phyloP scores from a whole-genome alignment of 2,329 filamentous ascomycete genomes.

The Talaromyces sp. region DNA sequence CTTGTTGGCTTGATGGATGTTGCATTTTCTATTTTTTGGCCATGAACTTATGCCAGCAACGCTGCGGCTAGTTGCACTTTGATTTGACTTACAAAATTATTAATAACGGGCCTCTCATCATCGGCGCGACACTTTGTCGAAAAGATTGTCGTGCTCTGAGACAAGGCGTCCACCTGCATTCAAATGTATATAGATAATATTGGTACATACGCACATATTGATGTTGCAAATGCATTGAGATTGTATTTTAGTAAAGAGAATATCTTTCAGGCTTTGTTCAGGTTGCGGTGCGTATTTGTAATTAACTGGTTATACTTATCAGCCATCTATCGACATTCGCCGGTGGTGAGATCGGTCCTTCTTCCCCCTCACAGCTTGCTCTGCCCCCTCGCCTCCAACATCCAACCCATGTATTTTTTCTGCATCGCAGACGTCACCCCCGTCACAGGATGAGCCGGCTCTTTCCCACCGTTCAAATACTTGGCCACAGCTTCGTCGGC shows the following conservation, averaged over 20 bases:
- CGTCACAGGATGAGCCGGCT: conserved; percentile 25
- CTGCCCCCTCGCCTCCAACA: conserved; percentile 18
- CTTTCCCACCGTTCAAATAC: conserved; percentile 18
- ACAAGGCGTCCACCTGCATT: background rate
- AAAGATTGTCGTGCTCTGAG: background rate
- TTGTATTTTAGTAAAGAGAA: background rate
- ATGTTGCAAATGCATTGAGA: background rate
- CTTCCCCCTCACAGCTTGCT: background rate
- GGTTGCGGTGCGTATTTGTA: background rate
- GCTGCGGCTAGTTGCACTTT: background rate
- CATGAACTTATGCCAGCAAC: background rate
- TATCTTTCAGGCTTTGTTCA: background rate
- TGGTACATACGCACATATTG: background rate
- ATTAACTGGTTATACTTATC: background rate
- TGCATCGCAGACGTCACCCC: conserved; percentile 24
- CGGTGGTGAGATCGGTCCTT: background rate
- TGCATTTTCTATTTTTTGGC: background rate
- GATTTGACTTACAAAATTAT: background rate
- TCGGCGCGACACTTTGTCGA: background rate
- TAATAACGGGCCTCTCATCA: background rate
- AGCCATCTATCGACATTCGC: background rate
- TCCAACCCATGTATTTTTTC: conserved; percentile 33
- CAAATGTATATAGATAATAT: background rate
- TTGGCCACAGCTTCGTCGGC: conserved; percentile 28
- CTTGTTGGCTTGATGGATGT: background rate